phyloP scores from a whole-genome alignment of 257 asterid species.

The Nicotiana benthamiana region DNA sequence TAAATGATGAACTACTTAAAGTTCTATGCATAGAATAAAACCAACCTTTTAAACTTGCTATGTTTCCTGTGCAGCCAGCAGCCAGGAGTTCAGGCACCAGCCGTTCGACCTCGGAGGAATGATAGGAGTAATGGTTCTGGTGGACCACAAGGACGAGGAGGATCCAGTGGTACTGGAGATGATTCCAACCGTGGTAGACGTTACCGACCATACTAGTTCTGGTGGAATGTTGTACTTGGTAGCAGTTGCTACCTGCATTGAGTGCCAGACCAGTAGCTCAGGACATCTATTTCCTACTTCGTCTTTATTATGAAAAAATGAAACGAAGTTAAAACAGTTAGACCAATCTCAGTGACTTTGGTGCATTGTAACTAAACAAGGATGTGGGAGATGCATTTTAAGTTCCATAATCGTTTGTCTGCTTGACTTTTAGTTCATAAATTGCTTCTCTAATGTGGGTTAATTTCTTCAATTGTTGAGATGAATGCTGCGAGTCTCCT shows the following conservation, averaged over 20 bases:
- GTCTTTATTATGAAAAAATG: background rate
- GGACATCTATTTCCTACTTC: background rate
- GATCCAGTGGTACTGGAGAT: constrained; percentile 43
- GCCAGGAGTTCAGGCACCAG: constrained; percentile 82
- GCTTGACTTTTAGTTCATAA: background rate
- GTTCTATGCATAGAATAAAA: background rate
- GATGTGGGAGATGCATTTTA: constrained; percentile 3
- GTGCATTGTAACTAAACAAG: constrained; percentile 5
- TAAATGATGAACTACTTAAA: background rate
- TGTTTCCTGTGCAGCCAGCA: constrained; percentile 58
- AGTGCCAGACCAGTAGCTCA: background rate
- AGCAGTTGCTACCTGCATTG: background rate
- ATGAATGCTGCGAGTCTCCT: background rate
- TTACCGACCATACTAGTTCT: constrained; percentile 61
- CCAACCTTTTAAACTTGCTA: background rate
- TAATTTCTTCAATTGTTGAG: background rate
- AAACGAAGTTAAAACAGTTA: background rate
- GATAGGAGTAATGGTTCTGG: constrained; percentile 58
- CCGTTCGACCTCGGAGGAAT: constrained; percentile 70
- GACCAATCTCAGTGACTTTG: background rate
- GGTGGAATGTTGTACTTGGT: constrained; percentile 19
- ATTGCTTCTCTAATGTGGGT: background rate
- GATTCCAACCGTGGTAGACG: constrained; percentile 58
- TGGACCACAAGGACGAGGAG: constrained; percentile 51
- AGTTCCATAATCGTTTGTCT: background rate